Conservation (phyloP, 2,329 filamentous ascomycete species). For the Colletotrichum tabaci region DNA sequence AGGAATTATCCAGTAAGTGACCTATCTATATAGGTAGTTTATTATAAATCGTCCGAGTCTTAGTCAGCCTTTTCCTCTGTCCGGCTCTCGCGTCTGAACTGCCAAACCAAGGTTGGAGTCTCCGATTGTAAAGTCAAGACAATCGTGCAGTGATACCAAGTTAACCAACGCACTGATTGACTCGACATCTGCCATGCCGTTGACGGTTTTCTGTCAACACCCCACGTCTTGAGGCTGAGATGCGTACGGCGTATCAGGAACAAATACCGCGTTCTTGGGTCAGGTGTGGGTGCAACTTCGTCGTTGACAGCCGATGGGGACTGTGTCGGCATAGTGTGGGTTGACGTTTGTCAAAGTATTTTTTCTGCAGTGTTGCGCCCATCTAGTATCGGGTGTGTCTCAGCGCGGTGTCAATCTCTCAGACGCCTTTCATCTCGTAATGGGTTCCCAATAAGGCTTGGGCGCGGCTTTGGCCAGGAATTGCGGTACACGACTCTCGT, state of each 20-base stretch:
- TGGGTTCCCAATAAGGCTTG: constrained; percentile 26
- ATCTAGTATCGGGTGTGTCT: not conserved
- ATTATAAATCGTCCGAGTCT: too few relatives aligned
- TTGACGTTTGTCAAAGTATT: constrained; percentile 1
- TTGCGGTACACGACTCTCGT: constrained; percentile 20
- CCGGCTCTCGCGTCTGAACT: constrained; percentile 13
- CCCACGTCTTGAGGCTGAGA: constrained; percentile 39
- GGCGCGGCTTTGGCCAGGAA: constrained; percentile 21
- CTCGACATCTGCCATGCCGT: constrained; percentile 19
- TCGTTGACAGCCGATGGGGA: constrained; percentile 3
- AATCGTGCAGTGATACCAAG: not conserved
- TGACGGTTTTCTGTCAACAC: constrained; percentile 16
- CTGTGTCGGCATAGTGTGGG: not conserved
- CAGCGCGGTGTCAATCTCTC: constrained; percentile 11
- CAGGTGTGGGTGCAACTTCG: constrained; percentile 11
- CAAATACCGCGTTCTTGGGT: constrained; percentile 32
- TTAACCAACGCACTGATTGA: not conserved
- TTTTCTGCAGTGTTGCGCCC: constrained; percentile 10
- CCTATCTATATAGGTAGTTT: too few relatives aligned
- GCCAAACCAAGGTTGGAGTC: constrained; percentile 3
- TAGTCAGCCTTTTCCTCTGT: not conserved
- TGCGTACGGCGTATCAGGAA: constrained; percentile 28
- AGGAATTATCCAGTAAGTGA: too few relatives aligned
- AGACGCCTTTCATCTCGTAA: constrained; percentile 37
- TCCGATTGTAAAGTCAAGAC: not conserved